Base-by-base conservation (phyloP, 1,139 yeast species). In the Diutina rugosa region DNA sequence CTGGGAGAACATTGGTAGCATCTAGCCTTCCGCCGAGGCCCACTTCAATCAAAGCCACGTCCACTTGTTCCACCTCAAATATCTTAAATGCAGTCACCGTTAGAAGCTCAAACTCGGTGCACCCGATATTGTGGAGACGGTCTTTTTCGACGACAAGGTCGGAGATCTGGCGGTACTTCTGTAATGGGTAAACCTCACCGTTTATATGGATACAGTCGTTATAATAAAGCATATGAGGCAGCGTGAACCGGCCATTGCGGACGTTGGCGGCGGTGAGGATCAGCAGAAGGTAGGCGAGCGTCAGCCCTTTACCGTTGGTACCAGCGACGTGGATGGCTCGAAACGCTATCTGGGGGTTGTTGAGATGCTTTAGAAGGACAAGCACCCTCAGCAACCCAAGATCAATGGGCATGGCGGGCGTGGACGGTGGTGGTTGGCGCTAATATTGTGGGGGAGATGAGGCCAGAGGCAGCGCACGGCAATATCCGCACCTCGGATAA, bases 281-380 rank as follows among this genome's bases (percentile, higher is more conserved):
- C 29, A 90, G 80, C 3, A 90, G 77, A 8, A 90, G 61, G 65
- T 89, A 90, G 0, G 96, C 84, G 58, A 95, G 82, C 0, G 90
- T 89, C 0, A 96, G 89, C 0, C 98, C 98, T 65, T 91, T 91
- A 0, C 98, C 98, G 65, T 91, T 91, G 5, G 97, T 91, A 0
- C 98, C 98, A 0, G 97, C 96, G 10, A 91, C 77, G 66, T 91
- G 97, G 6, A 91, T 72, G 0, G 90, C 81, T 60, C 81, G 80
- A 66, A 81, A 81, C 2, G 60, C 62, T 18, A 67, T 65, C 54
- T 89, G 96, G 0, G 96, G 97, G 63, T 81, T 79, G 0, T 90
- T 90, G 44, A 90, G 69, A 55, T 73, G 70, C 4, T 67, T 62
- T n/a, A 89, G 76, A n/a, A 90, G 78, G 55, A 68, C 68, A 0